Percentiles rank a stretch among this genome's conserved stretches.
Conservation (phyloP, 2,329 filamentous ascomycete species). For the Colletotrichum coccodes region DNA sequence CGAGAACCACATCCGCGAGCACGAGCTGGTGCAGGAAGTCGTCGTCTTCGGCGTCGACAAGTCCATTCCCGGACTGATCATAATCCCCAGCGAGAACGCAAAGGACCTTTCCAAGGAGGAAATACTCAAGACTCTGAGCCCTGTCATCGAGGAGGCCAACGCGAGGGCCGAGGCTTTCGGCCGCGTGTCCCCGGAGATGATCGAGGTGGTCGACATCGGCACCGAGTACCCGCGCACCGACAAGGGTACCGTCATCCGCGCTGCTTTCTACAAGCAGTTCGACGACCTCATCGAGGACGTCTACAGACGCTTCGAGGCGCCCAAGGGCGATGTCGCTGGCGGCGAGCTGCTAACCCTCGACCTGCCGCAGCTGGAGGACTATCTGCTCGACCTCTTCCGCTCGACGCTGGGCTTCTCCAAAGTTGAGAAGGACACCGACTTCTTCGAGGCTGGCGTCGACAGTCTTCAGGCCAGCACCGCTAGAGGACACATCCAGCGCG, state of each 20-base stretch:
- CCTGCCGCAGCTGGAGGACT: constrained; percentile 39
- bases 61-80: constrained; percentile 61
- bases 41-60: constrained; percentile 67
- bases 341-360: constrained; percentile 22
- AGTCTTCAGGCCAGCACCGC: constrained; percentile 58
- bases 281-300: constrained; percentile 51
- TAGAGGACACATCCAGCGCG: constrained; percentile 50
- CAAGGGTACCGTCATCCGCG: constrained; percentile 60
- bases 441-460: constrained; percentile 57
- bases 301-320: constrained; percentile 32
- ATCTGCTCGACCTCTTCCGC: constrained; percentile 37
- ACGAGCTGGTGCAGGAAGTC: constrained; percentile 63
- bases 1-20: constrained; percentile 64
- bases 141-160: constrained; percentile 62
- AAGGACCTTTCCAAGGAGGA: constrained; percentile 52
- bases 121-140: constrained; percentile 58
- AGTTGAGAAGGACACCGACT: constrained; percentile 44
- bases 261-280: constrained; percentile 56
- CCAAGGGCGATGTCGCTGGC: constrained; percentile 9
- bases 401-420: constrained; percentile 41
- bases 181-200: constrained; percentile 61
- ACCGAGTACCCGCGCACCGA: constrained; percentile 58
- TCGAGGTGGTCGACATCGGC: constrained; percentile 57
- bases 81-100: constrained; percentile 60
- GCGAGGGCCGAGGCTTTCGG: constrained; percentile 60